Evolutionary conservation across 495 filamentous ascomycete species (phyloP), one percentile per base, ranked within the genome.

Genomic region (Baudoinia panamericana): DNA sequence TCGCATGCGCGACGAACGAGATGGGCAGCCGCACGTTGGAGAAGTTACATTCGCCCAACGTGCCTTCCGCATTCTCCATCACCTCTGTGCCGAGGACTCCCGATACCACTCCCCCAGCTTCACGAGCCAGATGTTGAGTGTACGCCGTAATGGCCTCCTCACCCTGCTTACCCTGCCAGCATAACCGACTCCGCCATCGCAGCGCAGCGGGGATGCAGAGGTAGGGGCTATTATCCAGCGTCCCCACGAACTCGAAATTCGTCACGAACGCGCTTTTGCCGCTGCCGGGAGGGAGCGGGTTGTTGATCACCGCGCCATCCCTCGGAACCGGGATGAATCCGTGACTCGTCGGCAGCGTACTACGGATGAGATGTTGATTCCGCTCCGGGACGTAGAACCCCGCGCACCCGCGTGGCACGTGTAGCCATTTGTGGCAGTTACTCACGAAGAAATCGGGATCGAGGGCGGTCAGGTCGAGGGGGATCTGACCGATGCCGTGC

Each of bases 341-440:
- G 39, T 73, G 68, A n/a, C 64, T 70, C 1, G 80, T 94, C 9
- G 88, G 85, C 22, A 93, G 45, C 0, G 79, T 78, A 8, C 75
- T 74, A 10, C 82, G 75, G 15, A 94, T 72, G 16, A 87, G 55
- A 17, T 61, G 61, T 52, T 93, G 88, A 53, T 92, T 79, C 10
- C 73, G 67, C 8, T 61, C 39, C 0, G 82, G 76, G 1, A 92
- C 83, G 56, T 93, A 82, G 34, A 95, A 71, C 1, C 85, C 66
- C 2, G 85, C 84, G 50, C 75, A 82, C 19, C 75, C 76, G 29
- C 88, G 73, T n/a, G 86, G 88, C 9, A 75, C 73, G 51, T 75
- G 82, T 12, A 94, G 71, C 88, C 88, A 96, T 72, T 95, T 96
- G 60, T 95, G 84, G 50, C 73, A 75, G 54, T 93, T 94, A 17